Conservation (phyloP, 192 early-diverging fungal species). For the Cetraspora pellucida region DNA sequence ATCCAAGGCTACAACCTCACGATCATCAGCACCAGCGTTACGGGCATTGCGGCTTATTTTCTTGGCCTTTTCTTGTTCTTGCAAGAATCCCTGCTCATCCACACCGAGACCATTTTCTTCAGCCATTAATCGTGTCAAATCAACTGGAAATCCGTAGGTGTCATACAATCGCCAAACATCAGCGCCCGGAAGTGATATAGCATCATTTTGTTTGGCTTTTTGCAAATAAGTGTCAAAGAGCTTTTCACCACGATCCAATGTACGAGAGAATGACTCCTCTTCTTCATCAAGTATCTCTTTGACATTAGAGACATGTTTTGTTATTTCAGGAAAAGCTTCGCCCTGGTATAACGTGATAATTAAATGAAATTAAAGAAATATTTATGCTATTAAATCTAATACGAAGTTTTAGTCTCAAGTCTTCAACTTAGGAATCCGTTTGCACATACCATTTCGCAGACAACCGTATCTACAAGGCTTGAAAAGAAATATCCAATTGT, state of each 20-base stretch:
- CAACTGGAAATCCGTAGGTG: slow-evolving; percentile 98
- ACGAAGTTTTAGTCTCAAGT: too few species aligned
- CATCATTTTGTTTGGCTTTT: slow-evolving; percentile 64
- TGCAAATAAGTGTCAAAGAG: slow-evolving; percentile 81
- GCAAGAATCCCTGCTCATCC: slow-evolving; percentile 82
- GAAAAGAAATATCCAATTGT: slow-evolving; percentile 94
- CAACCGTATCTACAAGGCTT: slow-evolving; percentile 86
- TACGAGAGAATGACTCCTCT: slow-evolving; percentile 92
- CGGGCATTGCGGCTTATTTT: slow-evolving; percentile 66
- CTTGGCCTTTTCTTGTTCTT: slow-evolving; percentile 77
- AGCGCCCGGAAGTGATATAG: slow-evolving; percentile 71
- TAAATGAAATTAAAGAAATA: background rate
- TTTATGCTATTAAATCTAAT: background rate
- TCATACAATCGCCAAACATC: slow-evolving; percentile 99
- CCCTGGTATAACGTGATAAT: slow-evolving; percentile 53
- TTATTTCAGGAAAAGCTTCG: slow-evolving; percentile 89
- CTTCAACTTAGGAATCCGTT: too few species aligned
- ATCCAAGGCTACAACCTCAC: slow-evolving; percentile 76
- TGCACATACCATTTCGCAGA: slow-evolving; percentile 78
- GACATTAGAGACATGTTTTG: slow-evolving; percentile 72
- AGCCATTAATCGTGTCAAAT: slow-evolving; percentile 97
- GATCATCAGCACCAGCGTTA: slow-evolving; percentile 52
- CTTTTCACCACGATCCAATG: slow-evolving; percentile 95
- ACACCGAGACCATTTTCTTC: slow-evolving; percentile 88
- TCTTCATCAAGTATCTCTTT: slow-evolving; percentile 97